These are phyloP conservation scores for Chrysoporthe cubensis DNA, from an alignment of 2,329 filamentous ascomycete species.

Conservation along the genomic window DNA sequence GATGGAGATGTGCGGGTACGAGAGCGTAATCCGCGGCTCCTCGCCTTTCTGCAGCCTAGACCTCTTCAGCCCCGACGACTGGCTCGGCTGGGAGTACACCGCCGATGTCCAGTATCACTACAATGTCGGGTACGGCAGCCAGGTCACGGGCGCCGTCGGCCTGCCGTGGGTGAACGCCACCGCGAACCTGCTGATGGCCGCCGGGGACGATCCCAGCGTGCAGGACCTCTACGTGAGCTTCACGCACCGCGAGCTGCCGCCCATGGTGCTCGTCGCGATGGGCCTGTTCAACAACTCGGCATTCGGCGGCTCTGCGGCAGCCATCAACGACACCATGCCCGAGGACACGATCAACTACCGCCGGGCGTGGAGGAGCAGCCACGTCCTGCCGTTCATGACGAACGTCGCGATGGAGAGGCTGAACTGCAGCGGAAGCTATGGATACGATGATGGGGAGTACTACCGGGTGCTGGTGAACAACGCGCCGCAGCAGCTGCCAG, in stretches of 20 bases:
- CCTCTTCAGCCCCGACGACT: conserved; percentile 64
- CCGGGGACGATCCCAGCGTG: conserved; percentile 33
- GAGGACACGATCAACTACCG: conserved; percentile 63
- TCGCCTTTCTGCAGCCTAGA: conserved; percentile 65
- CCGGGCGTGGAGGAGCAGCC: conserved; percentile 65
- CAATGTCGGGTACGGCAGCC: conserved; percentile 67
- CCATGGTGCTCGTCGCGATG: conserved; percentile 68
- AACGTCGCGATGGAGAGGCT: conserved; percentile 70
- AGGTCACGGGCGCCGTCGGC: conserved; percentile 60
- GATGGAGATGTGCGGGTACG: conserved; percentile 69
- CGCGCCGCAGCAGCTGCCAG: conserved; percentile 46
- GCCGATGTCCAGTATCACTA: conserved; percentile 68
- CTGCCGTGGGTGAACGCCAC: conserved; percentile 71
- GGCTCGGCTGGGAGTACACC: conserved; percentile 69
- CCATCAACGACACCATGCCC: conserved; percentile 67
- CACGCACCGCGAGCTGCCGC: conserved; percentile 70
- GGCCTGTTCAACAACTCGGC: conserved; percentile 72
- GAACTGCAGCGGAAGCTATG: conserved; percentile 60
- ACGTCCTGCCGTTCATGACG: conserved; percentile 66
- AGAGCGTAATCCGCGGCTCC: conserved; percentile 64
- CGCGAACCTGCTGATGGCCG: conserved; percentile 50
- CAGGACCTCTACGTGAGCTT: conserved; percentile 71
- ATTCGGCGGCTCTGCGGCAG: conserved; percentile 49
- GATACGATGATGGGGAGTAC: conserved; percentile 56
- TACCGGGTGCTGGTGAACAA: conserved; percentile 51